Evolutionary conservation across 176 grass and related monocot genomes (phyloP), one percentile per base, ranked within the genome.

Genomic region (Oropetium thomaeum): DNA sequence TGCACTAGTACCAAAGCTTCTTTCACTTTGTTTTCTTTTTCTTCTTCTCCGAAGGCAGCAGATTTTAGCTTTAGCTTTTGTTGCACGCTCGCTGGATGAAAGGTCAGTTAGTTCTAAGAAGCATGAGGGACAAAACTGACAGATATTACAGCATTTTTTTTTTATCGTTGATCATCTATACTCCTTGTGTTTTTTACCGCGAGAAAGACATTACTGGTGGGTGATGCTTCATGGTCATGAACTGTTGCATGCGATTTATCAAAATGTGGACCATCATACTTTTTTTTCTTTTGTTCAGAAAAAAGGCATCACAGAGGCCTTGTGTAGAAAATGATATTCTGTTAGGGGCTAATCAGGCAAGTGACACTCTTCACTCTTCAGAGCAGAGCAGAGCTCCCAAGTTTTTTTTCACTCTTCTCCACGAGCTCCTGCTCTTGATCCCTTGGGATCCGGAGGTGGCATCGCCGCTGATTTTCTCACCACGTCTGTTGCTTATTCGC

Each of bases 361-460:
- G 41, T 58, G 62, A 15, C 70, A 66, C 61, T 31, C 57, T 76
- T 17, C 30, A 23, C 19, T 62, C 42, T 76, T 35, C 74, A 33
- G 51, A 54, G 29, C 73, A 69, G 55, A 71, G 65, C 57, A 38
- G 68, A 40, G 28, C 77, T 69, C 61, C n/a, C 73, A 64, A 48
- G 64, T 72, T 31, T 82, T 82, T 49, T 58, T 17, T 28, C 2
- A 48, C 69, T 26, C 84, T 53, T 63, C 73, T 27, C 73, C 40
- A 59, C 16, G 49, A 58, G 77, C 65, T 13, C 45, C n/a, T n/a
- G 8, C 32, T 62, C 23, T 53, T 30, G n/a, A 10, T 27, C 47
- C 34, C 65, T 48, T 82, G 58, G 73, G 59, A 82, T 87, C 79
- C 79, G 67, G 59, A 87, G 79, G 73, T 59, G 58, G 55, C 67